Conservation (phyloP, 2,329 filamentous ascomycete species). For the Spiromastix sp. region DNA sequence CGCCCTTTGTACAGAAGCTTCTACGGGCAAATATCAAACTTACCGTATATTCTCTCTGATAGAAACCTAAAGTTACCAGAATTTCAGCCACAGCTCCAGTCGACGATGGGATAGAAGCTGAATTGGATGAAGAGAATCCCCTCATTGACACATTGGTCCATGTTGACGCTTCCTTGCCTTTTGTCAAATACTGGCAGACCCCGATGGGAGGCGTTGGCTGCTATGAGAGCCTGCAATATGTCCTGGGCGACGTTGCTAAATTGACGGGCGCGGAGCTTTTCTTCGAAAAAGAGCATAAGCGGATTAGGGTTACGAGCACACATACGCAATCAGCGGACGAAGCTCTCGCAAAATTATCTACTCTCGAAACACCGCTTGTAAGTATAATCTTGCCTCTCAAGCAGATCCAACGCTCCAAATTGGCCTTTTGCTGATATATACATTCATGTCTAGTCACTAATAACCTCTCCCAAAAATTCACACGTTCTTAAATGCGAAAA, state of each 20-base stretch:
- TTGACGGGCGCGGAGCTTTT: constrained; percentile 20
- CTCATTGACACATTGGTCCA: constrained; percentile 2
- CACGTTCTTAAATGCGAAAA: constrained; percentile 13
- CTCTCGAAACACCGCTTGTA: constrained; percentile 21
- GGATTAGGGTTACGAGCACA: constrained; percentile 18
- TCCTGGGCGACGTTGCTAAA: constrained; percentile 15
- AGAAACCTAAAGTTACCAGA: constrained; percentile 21
- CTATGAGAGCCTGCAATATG: constrained; percentile 13
- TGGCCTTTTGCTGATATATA: neutral
- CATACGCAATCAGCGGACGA: constrained; percentile 17
- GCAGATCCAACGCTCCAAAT: neutral
- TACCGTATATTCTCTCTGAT: neutral
- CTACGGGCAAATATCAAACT: neutral
- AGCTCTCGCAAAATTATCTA: constrained; percentile 19
- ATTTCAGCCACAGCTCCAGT: constrained; percentile 13
- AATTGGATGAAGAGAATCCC: constrained; percentile 10
- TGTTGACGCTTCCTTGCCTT: constrained; percentile 1
- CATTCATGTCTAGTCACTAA: constrained; percentile 1
- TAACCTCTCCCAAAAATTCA: constrained; percentile 9
- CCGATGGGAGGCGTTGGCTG: constrained; percentile 15
- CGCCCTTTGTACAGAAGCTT: neutral
- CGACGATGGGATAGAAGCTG: constrained; percentile 12
- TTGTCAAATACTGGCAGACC: constrained; percentile 17
- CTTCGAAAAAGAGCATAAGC: constrained; percentile 13
- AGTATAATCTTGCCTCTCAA: constrained; percentile 6